phyloP scores from a whole-genome alignment of 768 basidiomycete genomes.

The Boletus vermiculosoides region DNA sequence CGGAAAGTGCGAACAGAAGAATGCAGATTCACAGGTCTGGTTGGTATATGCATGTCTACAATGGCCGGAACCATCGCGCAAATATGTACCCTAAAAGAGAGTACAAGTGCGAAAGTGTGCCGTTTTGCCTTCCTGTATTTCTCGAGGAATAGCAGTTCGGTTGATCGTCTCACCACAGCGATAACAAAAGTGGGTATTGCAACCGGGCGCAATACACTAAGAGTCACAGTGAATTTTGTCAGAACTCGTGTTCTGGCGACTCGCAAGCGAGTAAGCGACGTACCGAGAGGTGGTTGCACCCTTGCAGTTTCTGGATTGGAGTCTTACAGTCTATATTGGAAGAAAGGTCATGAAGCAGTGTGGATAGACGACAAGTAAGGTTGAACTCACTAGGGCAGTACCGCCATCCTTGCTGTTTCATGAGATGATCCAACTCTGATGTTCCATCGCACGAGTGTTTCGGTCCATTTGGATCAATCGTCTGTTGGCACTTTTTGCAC shows the following conservation, averaged over 20 bases:
- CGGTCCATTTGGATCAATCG: slow-evolving; percentile 33
- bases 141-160: slow-evolving; percentile 34
- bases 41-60: not conserved
- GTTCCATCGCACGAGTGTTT: slow-evolving; percentile 59
- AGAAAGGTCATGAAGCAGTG: not conserved
- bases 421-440: slow-evolving; percentile 49
- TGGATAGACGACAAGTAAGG: not conserved
- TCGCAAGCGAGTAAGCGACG: slow-evolving; percentile 17
- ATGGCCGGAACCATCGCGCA: not conserved
- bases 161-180: slow-evolving; percentile 47
- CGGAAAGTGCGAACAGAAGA: not conserved
- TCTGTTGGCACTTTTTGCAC: slow-evolving; percentile 59
- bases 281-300: slow-evolving; percentile 62
- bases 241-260: not conserved
- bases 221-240: not conserved
- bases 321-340: slow-evolving; percentile 41
- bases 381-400: slow-evolving; percentile 52
- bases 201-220: slow-evolving; percentile 55
- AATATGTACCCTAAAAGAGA: slow-evolving; percentile 19
- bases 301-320: slow-evolving; percentile 48
- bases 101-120: slow-evolving; percentile 34
- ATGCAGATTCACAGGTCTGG: not conserved
- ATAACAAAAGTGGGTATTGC: slow-evolving; percentile 60
- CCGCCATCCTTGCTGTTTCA: slow-evolving; percentile 57
- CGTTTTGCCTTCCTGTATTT: slow-evolving; percentile 32